Evolutionary conservation across 129 eudicot species (phyloP).

Genomic region (Tagetes patula): DNA sequence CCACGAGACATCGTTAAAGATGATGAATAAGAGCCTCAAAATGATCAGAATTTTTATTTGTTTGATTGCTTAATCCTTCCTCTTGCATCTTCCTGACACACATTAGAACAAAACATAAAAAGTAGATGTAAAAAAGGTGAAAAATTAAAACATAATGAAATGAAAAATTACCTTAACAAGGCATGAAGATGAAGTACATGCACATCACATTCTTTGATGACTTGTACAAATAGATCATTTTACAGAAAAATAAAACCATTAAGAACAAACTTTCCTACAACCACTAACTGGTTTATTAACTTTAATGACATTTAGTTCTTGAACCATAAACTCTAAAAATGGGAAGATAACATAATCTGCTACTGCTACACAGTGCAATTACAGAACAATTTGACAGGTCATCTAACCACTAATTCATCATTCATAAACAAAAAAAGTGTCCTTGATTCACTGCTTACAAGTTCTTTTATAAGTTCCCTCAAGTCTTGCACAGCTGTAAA

Average conservation of each 20-base stretch:
- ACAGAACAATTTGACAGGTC: no score
- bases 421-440: constrained; percentile 37
- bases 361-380: no score
- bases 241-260: constrained; percentile 30
- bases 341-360: no score
- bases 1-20: constrained; percentile 97
- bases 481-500: constrained; percentile 18
- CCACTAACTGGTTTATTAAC: no score
- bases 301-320: no score
- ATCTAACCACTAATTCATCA: no score
- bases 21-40: constrained; percentile 90
- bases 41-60: constrained; percentile 70
- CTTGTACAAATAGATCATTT: constrained; percentile 79
- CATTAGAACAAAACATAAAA: neutral
- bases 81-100: constrained; percentile 59
- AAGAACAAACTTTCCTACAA: neutral
- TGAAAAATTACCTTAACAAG: constrained; percentile 56
- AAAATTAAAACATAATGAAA: neutral
- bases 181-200: constrained; percentile 63
- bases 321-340: no score
- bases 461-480: constrained; percentile 48
- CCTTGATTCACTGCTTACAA: constrained; percentile 68
- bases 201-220: constrained; percentile 66
- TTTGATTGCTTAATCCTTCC: constrained; percentile 57
- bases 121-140: neutral